Evolutionary conservation across 371 early-diverging fungal species (phyloP), one percentile per base, ranked within the genome.

Genomic region (Encephalitozoon intestinalis): DNA sequence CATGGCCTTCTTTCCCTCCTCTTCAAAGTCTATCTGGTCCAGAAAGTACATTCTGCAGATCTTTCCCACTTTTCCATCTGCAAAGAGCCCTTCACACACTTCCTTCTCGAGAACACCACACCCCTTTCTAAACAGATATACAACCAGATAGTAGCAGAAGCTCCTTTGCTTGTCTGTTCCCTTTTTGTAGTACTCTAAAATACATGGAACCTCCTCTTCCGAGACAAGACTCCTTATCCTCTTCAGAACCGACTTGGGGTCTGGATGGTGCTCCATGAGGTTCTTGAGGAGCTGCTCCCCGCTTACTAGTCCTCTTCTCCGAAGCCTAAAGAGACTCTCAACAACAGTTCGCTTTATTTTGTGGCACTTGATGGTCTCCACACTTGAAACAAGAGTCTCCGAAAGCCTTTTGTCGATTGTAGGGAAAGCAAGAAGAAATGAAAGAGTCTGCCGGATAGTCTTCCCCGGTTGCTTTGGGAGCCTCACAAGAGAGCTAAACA

Each of bases 91-190:
- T 21, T 18, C 54, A 40, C 77, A 77, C 15, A 77, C 72, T n/a
- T 50, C 43, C 5, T 26, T 39, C 43, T 77, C 77, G 37, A 73
- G 44, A 1, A 49, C 43, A 15, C 34, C 6, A 9, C 46, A 28
- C 40, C 64, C 43, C 37, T 58, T 49, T 2, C 43, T 23, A 31
- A 72, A 77, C 18, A 77, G 71, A 30, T 65, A 58, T 34, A 77
- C 49, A 30, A 77, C 44, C 54, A 72, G 39, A 44, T 65, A 77
- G 64, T 77, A 77, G 49, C 77, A 72, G 50, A 77, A 77, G n/a
- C 64, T 11, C 41, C 52, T 70, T 43, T 77, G 77, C 46, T 77
- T 77, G 34, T 77, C 77, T 5, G 53, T 77, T 8, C 77, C 77
- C 39, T 43, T 72, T 23, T 40, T 39, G 51, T 72, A 77, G 40